A percentile compares a stretch with the other conserved stretches of the same genome.
phyloP scores from a whole-genome alignment of 306 rosid genomes.

The Cucumis cinereus region DNA sequence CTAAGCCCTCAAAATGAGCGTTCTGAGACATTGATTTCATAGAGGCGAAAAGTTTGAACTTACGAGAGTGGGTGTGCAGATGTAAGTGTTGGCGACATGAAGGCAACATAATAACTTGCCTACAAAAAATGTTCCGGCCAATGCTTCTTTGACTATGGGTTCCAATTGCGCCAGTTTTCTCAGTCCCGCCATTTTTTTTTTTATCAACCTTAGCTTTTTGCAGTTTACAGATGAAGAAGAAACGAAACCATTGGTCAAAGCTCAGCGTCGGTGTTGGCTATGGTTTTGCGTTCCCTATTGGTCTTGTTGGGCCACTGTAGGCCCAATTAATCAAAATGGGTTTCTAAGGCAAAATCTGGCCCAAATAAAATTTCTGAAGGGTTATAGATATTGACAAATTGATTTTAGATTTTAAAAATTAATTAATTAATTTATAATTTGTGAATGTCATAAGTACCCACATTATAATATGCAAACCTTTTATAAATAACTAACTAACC shows the following conservation, averaged over 20 bases:
- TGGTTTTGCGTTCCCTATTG: not conserved
- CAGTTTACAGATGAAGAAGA: not conserved
- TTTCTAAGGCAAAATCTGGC: no score
- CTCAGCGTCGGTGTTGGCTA: not conserved
- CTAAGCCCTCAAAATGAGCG: not conserved
- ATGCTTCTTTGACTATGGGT: slow-evolving; percentile 13
- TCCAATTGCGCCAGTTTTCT: not conserved
- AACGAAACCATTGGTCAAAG: not conserved
- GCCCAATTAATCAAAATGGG: not conserved
- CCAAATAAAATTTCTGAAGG: no score
- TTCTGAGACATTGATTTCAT: not conserved
- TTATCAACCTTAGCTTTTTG: not conserved
- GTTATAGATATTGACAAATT: no score
- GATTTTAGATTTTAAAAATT: no score
- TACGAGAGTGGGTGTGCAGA: slow-evolving; percentile 22
- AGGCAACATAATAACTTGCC: slow-evolving; percentile 29
- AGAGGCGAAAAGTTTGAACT: not conserved
- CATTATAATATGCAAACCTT: no score
- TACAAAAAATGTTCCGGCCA: slow-evolving; percentile 12
- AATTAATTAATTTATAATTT: no score
- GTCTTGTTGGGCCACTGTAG: not conserved
- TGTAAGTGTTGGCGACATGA: slow-evolving; percentile 30
- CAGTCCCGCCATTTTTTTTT: not conserved
- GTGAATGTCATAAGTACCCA: no score
- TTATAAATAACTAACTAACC: no score